A percentile compares a stretch with the other conserved stretches of the same genome.
Conservation (phyloP, 371 early-diverging fungal genomes). For the Apophysomyces variabilis region DNA sequence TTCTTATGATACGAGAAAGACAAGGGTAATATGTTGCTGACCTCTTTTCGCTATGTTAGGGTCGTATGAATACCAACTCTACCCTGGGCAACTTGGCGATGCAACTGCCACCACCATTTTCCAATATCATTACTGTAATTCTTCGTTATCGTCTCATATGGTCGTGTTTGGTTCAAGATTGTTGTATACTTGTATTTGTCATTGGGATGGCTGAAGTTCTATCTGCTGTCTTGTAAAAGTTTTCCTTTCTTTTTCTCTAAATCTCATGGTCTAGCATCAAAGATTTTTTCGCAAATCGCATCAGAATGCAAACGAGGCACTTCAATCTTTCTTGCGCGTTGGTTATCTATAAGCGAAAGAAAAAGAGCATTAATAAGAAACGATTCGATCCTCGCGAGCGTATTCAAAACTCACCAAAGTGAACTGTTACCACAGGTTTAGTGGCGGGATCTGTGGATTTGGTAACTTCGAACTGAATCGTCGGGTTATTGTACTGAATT, state of each 20-base stretch:
- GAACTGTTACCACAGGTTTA: conserved; percentile 57
- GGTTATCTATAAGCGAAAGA: conserved; percentile 33
- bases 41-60: conserved; percentile 16
- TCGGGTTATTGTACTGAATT: conserved; percentile 67
- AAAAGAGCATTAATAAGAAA: conserved; percentile 3
- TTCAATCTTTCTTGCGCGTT: conserved; percentile 46
- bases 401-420: conserved; percentile 50
- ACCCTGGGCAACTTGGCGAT: conserved; percentile 47
- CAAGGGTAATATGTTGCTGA: not conserved
- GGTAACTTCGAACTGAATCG: conserved; percentile 54
- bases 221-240: conserved; percentile 22
- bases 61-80: conserved; percentile 44
- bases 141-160: conserved; percentile 66
- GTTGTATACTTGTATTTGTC: conserved; percentile 59
- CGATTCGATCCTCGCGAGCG: not conserved
- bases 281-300: conserved; percentile 55
- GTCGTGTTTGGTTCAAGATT: conserved; percentile 59
- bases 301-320: conserved; percentile 58
- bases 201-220: conserved; percentile 53
- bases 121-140: conserved; percentile 50
- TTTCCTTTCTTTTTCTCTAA: not conserved
- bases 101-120: conserved; percentile 59
- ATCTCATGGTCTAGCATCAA: conserved; percentile 42
- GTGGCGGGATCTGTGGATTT: conserved; percentile 52
- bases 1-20: not conserved